Conservation (phyloP, 2,329 filamentous ascomycete genomes). For the Verticillium albo-atrum region DNA sequence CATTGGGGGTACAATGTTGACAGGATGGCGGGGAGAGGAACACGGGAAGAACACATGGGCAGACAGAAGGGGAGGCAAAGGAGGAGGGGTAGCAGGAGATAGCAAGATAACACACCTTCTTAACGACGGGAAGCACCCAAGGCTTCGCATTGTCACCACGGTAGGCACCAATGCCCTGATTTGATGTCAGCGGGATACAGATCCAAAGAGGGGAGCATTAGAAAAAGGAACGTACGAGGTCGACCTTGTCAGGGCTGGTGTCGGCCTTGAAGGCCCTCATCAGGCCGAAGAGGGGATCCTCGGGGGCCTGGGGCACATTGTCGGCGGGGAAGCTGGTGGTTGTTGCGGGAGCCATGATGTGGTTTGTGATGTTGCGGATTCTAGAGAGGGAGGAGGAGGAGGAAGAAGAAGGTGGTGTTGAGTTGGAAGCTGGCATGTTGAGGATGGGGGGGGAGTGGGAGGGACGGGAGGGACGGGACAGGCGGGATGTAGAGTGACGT, state of each 20-base stretch:
- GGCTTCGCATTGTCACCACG: constrained; percentile 93
- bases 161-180: constrained; percentile 85
- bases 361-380: constrained; percentile 59
- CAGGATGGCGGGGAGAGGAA: not conserved
- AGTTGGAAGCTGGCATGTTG: constrained; percentile 15
- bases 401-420: constrained; percentile 30
- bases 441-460: constrained; percentile 20
- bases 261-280: constrained; percentile 86
- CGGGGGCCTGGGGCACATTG: constrained; percentile 81
- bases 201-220: constrained; percentile 11
- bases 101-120: constrained; percentile 62
- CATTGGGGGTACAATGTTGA: constrained; percentile 7
- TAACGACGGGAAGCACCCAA: constrained; percentile 94
- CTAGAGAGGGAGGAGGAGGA: constrained; percentile 44
- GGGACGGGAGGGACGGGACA: constrained; percentile 18
- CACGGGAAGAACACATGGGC: too few species aligned
- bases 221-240: constrained; percentile 63
- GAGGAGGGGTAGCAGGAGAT: not conserved
- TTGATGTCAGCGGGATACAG: not conserved
- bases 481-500: constrained; percentile 20
- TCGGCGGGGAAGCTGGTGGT: constrained; percentile 70
- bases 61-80: not conserved
- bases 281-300: constrained; percentile 91
- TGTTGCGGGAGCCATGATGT: constrained; percentile 59
- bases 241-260: constrained; percentile 73